Evolutionary conservation across 2,329 filamentous ascomycete genomes (phyloP), one percentile per base, ranked within the genome.

Genomic region (Fusarium praegraminearum): DNA sequence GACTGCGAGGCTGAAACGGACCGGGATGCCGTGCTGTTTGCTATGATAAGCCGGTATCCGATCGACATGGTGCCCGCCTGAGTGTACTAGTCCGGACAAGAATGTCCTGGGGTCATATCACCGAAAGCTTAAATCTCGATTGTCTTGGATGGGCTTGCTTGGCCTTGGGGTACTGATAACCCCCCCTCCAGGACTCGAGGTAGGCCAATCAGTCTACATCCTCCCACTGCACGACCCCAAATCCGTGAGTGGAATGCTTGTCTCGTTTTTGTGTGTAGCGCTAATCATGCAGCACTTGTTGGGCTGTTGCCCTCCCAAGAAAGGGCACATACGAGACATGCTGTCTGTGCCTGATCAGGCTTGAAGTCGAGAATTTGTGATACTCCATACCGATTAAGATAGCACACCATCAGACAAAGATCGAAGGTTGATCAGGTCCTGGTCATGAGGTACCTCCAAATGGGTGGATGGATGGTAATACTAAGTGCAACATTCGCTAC

Each of bases 71-170:
- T 32, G 22, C n/a, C 54, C 28, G 28, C 28, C 28, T 30, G 4
- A 43, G 51, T 43, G 22, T 63, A 53, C 24, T 63, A 61, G 41
- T 28, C 62, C 62, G 54, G 62, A 66, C 47, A 65, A 54, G 35
- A 65, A 61, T 44, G 43, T 66, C 62, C 62, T 65, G 16, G 60
- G 53, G 32, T 49, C 41, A 61, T 45, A 50, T 55, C 32, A 66
- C 47, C 32, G 26, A 66, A 61, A 66, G 47, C 62, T 66, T 66
- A 65, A 60, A 65, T 66, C 62, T 32, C 61, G 62, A 65, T 61
- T 55, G 58, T 38, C 33, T 44, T 40, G 36, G 43, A 54, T 54
- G 6, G 8, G 6, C 18, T 45, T 3, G 28, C 28, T 50, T 41
- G 38, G 53, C 52, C 32, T 32, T 12, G 40, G 47, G 55, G 59